Base-by-base conservation (phyloP, 495 filamentous ascomycete species). In the Aspergillus nanangensis region DNA sequence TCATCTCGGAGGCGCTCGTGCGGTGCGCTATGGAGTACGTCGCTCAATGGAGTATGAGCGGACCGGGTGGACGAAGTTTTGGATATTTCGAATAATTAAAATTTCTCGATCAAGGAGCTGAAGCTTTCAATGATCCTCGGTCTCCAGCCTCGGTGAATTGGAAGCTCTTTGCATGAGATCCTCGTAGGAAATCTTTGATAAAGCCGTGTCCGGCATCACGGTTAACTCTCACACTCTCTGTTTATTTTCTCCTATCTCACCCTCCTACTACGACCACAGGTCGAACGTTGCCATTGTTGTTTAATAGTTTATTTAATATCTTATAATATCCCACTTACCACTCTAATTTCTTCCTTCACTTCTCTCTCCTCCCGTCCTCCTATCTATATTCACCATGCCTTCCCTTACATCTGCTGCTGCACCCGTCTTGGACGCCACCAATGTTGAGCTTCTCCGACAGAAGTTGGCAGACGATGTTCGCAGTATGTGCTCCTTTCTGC, bases 391-490 rank as follows among this genome's bases (percentile, higher is more conserved):
- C 32, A 20, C n/a, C 4, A 51, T 51, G 48, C 48, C 48, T 41
- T 44, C 40, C 48, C 23, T 51, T 5, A 25, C 48, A 1, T n/a
- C 41, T 17, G 19, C 18, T 5, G n/a, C 17, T 39, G 32, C 36
- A 20, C 19, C 48, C 17, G 21, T 44, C 20, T 29, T 52, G 27
- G 42, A 52, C 33, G 34, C 44, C 20, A 45, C 38, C 22, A 46
- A 52, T 31, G 33, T 52, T 32, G 49, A 52, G 11, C 49, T 52
- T 31, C 32, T 52, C 19, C 49, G 49, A 13, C 21, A 45, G 38
- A 52, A 52, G 38, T 32, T 52, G 20, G 49, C 49, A 10, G 49
- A 52, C 15, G 49, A 52, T 37, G 49, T 52, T 18, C 49, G 49
- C 27, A 45, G 45, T 47, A 33, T 23, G 45, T 24, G 3, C 3